A percentile compares a stretch with the other conserved stretches of the same genome.
Evolutionary conservation across 2,329 filamentous ascomycete genomes (phyloP).

Genomic region (Fusarium sp.): DNA sequence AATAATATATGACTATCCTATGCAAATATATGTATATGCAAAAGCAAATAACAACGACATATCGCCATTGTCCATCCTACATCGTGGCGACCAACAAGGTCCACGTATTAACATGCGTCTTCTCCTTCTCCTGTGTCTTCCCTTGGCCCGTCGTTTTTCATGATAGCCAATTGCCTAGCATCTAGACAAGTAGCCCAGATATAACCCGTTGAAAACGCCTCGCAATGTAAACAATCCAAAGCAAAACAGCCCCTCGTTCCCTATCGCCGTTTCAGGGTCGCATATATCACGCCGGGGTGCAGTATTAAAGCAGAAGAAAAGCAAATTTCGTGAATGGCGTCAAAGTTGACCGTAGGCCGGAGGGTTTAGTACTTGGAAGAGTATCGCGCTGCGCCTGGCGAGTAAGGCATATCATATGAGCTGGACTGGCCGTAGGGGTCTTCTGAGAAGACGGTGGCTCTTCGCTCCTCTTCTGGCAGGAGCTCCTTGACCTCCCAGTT

Average conservation of each 20-base stretch:
- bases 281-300: conserved; percentile 20
- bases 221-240: conserved; percentile 39
- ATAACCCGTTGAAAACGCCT: conserved; percentile 39
- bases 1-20: conserved; percentile 36
- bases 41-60: conserved; percentile 19
- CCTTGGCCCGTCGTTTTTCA: conserved; percentile 20
- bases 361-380: conserved; percentile 59
- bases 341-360: conserved; percentile 11
- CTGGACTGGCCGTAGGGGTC: conserved; percentile 71
- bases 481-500: conserved; percentile 99
- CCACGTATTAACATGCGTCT: conserved; percentile 31
- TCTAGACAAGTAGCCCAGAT: conserved; percentile 4
- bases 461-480: conserved; percentile 82
- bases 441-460: conserved; percentile 77
- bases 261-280: background rate
- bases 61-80: conserved; percentile 9
- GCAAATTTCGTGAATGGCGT: conserved; percentile 36
- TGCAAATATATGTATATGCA: conserved; percentile 35
- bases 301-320: conserved; percentile 33
- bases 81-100: conserved; percentile 4
- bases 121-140: conserved; percentile 12
- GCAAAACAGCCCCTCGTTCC: conserved; percentile 14
- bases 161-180: conserved; percentile 17
- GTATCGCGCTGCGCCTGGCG: conserved; percentile 57
- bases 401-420: conserved; percentile 64